Evolutionary conservation across 441 rosid species (phyloP), one percentile per base, ranked within the genome.

Genomic region (Pelargonium fulgidum): DNA sequence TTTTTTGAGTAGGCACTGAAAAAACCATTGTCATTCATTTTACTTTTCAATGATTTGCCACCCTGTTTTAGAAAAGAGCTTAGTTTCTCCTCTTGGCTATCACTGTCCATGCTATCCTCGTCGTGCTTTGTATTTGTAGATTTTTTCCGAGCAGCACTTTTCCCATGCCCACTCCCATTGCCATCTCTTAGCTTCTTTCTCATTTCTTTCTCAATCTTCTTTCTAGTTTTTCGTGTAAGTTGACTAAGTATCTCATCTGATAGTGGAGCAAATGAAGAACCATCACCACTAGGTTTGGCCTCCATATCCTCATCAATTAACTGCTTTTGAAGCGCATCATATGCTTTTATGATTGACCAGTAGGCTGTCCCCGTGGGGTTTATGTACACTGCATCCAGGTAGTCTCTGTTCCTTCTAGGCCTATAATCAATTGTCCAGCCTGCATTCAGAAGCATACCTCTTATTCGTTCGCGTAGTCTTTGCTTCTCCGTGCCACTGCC

Each of bases 331-430:
- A 94, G 91, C 36, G 98, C 98, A 80, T 92, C 98, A 81, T 94
- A 92, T 63, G 99, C 99, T 83, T 94, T 94, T 63, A 90, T 85
- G 41, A 94, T 94, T 63, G 99, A 94, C 99, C 99, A 94, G 76
- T 86, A 94, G 65, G 99, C 96, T 36, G 90, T 87, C 68, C 99
- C 99, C 11, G 83, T 13, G 52, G 97, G 99, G 78, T 80, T 94
- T 65, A 92, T 81, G 73, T 94, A 94, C 33, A 94, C 97, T n/a
- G 99, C 97, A 85, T 94, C 98, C 63, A 84, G 78, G 77, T 94
- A 94, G 81, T 90, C 96, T 76, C 93, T 87, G 70, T 92, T 94
- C 86, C 89, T 89, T 79, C 99, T 83, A 65, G 99, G 99, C 73
- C 95, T 87, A 72, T 90, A 94, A 80, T 94, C 99, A 64, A 94